Percentiles rank a stretch among this genome's conserved stretches.
These are phyloP conservation scores for Luffa aegyptiaca DNA, from an alignment of 306 rosid species.

Conservation along the genomic window DNA sequence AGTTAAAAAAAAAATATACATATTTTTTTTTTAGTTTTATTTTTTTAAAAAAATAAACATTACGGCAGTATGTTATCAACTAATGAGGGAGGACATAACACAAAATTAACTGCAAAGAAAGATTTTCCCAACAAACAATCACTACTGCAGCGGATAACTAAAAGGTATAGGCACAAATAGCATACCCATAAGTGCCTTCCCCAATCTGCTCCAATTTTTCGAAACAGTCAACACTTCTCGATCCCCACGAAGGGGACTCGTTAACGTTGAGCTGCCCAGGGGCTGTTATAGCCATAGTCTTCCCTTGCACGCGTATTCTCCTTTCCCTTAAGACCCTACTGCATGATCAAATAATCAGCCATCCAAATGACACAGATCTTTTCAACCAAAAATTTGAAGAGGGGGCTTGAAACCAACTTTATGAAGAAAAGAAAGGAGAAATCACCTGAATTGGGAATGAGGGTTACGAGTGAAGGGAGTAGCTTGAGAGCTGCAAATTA, in stretches of 20 bases:
- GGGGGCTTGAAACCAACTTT: not conserved
- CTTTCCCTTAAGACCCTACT: not conserved
- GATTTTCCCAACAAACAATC: not conserved
- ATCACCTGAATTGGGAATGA: not conserved
- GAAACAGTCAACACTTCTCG: slow-evolving; percentile 91
- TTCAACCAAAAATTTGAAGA: not conserved
- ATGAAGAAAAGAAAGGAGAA: not conserved
- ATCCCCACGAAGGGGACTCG: slow-evolving; percentile 84
- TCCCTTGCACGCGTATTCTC: not conserved
- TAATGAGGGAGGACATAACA: not conserved
- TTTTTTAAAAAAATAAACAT: too few species aligned
- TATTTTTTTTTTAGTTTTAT: too few species aligned
- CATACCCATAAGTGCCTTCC: slow-evolving; percentile 93
- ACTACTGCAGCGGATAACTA: not conserved
- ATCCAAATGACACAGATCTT: not conserved
- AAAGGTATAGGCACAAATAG: not conserved
- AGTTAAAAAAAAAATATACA: too few species aligned
- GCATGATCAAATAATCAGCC: not conserved
- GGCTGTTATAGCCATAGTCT: slow-evolving; percentile 56
- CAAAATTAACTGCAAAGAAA: not conserved
- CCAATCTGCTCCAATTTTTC: slow-evolving; percentile 96
- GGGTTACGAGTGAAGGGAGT: not conserved
- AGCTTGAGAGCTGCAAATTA: not conserved
- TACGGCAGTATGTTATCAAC: not conserved
- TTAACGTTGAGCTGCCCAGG: slow-evolving; percentile 70